Evolutionary conservation across 2,329 filamentous ascomycete species (phyloP).

Genomic region (Stachybotrys chlorohalonatus): DNA sequence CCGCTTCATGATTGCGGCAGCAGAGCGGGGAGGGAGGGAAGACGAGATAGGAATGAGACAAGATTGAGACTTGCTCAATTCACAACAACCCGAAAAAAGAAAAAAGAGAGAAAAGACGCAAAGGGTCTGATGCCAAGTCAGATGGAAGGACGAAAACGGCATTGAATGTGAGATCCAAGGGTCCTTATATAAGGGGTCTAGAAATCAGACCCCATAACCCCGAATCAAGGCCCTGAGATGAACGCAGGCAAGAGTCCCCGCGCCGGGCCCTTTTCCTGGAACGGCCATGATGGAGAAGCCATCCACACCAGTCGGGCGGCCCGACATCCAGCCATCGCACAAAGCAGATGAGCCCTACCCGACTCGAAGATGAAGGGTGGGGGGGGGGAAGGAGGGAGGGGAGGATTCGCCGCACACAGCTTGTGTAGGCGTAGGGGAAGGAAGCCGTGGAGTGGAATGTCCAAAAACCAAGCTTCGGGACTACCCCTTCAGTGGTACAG

Average conservation of each 20-base stretch:
- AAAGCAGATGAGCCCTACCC: not conserved
- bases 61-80: not conserved
- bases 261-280: not conserved
- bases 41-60: not conserved
- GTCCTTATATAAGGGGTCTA: not conserved
- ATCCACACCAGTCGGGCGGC: not conserved
- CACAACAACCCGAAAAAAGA: not conserved
- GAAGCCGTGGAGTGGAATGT: no score
- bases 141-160: not conserved
- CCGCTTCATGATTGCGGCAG: constrained; percentile 19
- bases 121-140: not conserved
- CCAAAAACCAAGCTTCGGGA: no score
- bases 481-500: no score
- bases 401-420: no score
- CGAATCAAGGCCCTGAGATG: not conserved
- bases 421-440: no score
- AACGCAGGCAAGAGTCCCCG: not conserved
- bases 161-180: not conserved
- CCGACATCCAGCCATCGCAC: not conserved
- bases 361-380: not conserved
- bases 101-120: not conserved
- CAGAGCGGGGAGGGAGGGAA: not conserved
- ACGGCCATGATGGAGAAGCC: not conserved
- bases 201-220: not conserved
- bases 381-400: no score